Conservation (phyloP, 2,329 filamentous ascomycete species). For the Xylaria polymorpha region DNA sequence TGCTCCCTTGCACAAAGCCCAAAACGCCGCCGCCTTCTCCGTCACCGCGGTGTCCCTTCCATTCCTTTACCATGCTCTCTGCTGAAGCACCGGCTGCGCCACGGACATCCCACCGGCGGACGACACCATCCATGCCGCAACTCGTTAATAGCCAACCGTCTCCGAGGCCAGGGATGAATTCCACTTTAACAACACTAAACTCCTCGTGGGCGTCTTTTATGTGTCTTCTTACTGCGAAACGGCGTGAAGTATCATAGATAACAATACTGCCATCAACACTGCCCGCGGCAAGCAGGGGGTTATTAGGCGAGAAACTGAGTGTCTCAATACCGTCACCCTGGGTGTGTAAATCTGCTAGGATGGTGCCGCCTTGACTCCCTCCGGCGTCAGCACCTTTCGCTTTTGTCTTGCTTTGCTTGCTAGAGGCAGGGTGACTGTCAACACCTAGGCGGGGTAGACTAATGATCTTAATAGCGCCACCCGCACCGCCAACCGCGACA, state of each 20-base stretch:
- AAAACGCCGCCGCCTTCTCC: slow-evolving; percentile 89
- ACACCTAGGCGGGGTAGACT: slow-evolving; percentile 75
- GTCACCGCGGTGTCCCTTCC: slow-evolving; percentile 87
- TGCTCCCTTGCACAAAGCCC: slow-evolving; percentile 86
- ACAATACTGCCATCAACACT: slow-evolving; percentile 83
- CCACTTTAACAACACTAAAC: slow-evolving; percentile 91
- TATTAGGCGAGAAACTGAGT: slow-evolving; percentile 66
- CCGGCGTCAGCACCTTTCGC: slow-evolving; percentile 55
- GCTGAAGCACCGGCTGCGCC: slow-evolving; percentile 64
- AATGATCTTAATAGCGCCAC: slow-evolving; percentile 85
- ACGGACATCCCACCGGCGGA: slow-evolving; percentile 86
- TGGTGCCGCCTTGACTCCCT: slow-evolving; percentile 62
- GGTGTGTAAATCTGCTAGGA: slow-evolving; percentile 84
- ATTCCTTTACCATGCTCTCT: slow-evolving; percentile 82
- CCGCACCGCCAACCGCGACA: slow-evolving; percentile 87
- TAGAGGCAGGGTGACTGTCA: slow-evolving; percentile 42
- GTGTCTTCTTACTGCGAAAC: slow-evolving; percentile 86
- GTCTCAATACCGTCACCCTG: slow-evolving; percentile 84
- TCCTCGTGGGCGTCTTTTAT: slow-evolving; percentile 87
- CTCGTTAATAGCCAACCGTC: slow-evolving; percentile 80
- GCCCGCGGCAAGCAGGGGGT: slow-evolving; percentile 70
- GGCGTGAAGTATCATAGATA: slow-evolving; percentile 86
- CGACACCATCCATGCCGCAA: slow-evolving; percentile 91
- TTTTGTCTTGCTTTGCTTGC: slow-evolving; percentile 52
- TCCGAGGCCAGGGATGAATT: slow-evolving; percentile 74